A percentile compares a stretch with the other conserved stretches of the same genome.
phyloP scores from a whole-genome alignment of 345 rosid genomes.

The Hypericum androsaemum region DNA sequence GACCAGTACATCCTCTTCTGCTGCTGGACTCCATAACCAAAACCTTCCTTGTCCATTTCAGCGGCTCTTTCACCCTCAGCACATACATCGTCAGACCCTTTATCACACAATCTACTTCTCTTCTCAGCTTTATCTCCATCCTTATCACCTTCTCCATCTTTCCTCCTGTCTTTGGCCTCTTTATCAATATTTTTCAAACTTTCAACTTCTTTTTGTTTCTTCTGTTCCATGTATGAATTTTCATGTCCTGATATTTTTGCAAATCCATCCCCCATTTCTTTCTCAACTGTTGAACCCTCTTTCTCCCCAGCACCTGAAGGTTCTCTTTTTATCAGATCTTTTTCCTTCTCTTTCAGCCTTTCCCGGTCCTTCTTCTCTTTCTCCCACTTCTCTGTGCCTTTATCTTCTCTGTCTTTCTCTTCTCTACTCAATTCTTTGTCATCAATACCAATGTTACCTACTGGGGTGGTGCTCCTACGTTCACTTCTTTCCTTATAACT shows the following conservation, averaged over 20 bases:
- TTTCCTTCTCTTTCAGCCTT: slow-evolving; percentile 68
- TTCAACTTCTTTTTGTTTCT: slow-evolving; percentile 66
- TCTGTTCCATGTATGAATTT: slow-evolving; percentile 42
- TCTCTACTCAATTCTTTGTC: slow-evolving; percentile 37
- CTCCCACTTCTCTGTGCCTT: slow-evolving; percentile 60
- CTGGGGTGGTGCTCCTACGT: slow-evolving; percentile 47
- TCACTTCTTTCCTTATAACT: slow-evolving; percentile 87
- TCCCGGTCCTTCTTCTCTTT: slow-evolving; percentile 85
- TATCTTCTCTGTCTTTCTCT: slow-evolving; percentile 64
- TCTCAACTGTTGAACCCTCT: slow-evolving; percentile 51
- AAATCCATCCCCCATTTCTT: slow-evolving; percentile 60
- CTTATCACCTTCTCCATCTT: slow-evolving; percentile 61
- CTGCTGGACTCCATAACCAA: slow-evolving; percentile 84
- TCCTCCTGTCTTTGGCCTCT: slow-evolving; percentile 73
- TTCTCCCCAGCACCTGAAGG: slow-evolving; percentile 52
- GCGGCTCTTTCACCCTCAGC: slow-evolving; percentile 69
- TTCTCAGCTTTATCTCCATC: slow-evolving; percentile 89
- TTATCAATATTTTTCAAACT: slow-evolving; percentile 53
- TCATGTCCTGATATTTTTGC: slow-evolving; percentile 54
- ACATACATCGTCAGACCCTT: slow-evolving; percentile 82
- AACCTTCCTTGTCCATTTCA: slow-evolving; percentile 76
- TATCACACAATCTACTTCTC: slow-evolving; percentile 53
- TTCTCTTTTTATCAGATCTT: slow-evolving; percentile 59
- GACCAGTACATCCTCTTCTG: slow-evolving; percentile 93
- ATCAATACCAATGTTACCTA: slow-evolving; percentile 45